Percentiles rank a stretch among this genome's conserved stretches.
Evolutionary conservation across 148 eudicot genomes (phyloP).

Genomic region (Silene conica): DNA sequence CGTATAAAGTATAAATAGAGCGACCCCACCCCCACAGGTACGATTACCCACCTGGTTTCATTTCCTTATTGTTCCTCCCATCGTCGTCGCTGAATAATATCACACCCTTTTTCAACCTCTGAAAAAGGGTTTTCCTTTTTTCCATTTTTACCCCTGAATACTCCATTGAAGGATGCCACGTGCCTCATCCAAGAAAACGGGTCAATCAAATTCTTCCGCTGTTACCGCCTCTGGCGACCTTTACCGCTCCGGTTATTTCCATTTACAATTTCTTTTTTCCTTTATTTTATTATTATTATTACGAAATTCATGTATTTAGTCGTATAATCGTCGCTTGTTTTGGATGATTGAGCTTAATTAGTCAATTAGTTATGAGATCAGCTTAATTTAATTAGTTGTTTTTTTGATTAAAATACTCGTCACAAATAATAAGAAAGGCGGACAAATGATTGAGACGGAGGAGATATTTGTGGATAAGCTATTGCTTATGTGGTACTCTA

Average conservation of each 20-base stretch:
- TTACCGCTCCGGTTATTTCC: conserved; percentile 33
- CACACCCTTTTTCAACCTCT: neutral
- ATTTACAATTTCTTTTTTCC: neutral
- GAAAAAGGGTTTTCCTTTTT: neutral
- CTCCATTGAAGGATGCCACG: conserved; percentile 35
- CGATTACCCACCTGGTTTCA: neutral
- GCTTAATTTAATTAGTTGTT: neutral
- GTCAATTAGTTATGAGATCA: neutral
- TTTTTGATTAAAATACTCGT: no score
- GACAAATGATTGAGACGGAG: no score
- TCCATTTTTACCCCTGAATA: no score
- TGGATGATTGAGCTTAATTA: neutral
- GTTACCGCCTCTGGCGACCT: conserved; percentile 35
- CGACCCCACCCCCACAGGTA: no score
- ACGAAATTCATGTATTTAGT: neutral
- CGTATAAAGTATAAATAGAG: no score
- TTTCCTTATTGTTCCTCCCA: neutral
- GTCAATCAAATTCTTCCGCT: conserved; percentile 44
- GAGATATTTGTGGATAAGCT: no score
- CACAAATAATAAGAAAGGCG: no score
- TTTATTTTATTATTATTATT: neutral
- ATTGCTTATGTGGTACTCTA: no score
- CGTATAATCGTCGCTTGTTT: neutral
- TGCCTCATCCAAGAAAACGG: conserved; percentile 44
- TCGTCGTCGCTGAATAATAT: neutral